Evolutionary conservation across 192 early-diverging fungal species (phyloP), one percentile per base, ranked within the genome.

Genomic region (Backusella sp.): DNA sequence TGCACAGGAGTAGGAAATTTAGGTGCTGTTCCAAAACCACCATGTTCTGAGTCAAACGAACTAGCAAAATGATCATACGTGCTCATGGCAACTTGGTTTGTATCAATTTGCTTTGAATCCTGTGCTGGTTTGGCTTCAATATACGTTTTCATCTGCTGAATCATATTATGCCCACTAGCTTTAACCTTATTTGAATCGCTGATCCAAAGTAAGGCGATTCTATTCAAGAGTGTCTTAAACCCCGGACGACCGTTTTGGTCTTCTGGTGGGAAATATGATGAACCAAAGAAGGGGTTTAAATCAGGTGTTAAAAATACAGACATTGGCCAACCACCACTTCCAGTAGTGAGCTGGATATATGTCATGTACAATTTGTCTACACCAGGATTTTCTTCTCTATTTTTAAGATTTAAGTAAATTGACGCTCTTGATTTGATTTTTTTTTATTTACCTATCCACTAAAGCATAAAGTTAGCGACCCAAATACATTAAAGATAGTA

Each of bases 291-390:
- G 19, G 85, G 85, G 37, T 83, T 77, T 30, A 84, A 69, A 26
- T 84, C 82, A 9, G 88, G 86, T 23, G 91, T 91, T 32, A 92
- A 70, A 59, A 89, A 89, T 1, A 90, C 88, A 6, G 82, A 85
- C 88, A 92, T 91, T 11, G 91, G 91, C 91, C 91, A 92, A 35
- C 91, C 91, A n/a, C 89, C 91, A 36, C 80, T 69, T n/a, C 91
- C 91, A 19, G 87, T 81, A 17, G 84, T 80, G 26, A 84, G 73
- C 78, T 90, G 87, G 7, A 92, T 84, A 75, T 85, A 92, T 9
- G 87, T 87, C 90, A 91, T 91, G 73, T 90, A 91, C 66, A 89
- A 74, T 21, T 85, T 87, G 77, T 91, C 90, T 11, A 91, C 90
- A 28, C 85, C 89, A 15, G 90, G 90, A 26, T 88, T 76, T 62